phyloP scores from a whole-genome alignment of 805 yeast genomes.

The Metschnikowia reukaufii region DNA sequence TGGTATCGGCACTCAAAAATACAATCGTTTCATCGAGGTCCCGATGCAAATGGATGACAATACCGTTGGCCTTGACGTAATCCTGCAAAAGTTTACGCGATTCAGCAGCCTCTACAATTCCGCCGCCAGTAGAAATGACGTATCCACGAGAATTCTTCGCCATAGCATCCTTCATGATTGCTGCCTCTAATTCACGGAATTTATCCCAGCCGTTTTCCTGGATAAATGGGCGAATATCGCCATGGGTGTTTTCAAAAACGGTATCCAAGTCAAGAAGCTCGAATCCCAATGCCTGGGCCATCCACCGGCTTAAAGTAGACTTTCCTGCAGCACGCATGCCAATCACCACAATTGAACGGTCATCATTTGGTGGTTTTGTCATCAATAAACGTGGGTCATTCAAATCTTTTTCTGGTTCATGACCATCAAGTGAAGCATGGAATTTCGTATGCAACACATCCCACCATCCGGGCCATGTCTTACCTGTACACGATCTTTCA shows the following conservation, averaged over 20 bases:
- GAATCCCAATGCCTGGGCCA: constrained; percentile 67
- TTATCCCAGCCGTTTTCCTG: constrained; percentile 79
- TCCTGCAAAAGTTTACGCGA: constrained; percentile 63
- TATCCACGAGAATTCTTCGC: constrained; percentile 44
- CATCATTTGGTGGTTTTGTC: constrained; percentile 35
- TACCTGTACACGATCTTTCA: constrained; percentile 90
- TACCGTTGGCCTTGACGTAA: constrained; percentile 59
- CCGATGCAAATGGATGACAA: constrained; percentile 89
- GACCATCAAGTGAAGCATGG: constrained; percentile 67
- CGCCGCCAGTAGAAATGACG: constrained; percentile 95
- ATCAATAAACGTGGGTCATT: constrained; percentile 20
- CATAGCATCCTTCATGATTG: constrained; percentile 52
- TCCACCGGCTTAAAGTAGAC: constrained; percentile 79
- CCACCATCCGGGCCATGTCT: constrained; percentile 99
- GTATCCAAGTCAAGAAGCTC: constrained; percentile 74
- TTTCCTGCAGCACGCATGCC: constrained; percentile 99
- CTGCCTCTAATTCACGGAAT: constrained; percentile 69
- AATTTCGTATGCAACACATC: constrained; percentile 76
- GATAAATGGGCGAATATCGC: constrained; percentile 61
- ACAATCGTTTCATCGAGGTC: constrained; percentile 75
- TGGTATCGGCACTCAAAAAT: constrained; percentile 72
- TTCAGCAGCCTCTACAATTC: constrained; percentile 76
- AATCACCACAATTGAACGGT: constrained; percentile 69
- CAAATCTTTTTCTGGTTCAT: constrained; percentile 41
- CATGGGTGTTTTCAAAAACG: constrained; percentile 56